A percentile compares a stretch with the other conserved stretches of the same genome.
Evolutionary conservation across 2,329 filamentous ascomycete genomes (phyloP).

Genomic region (Phialemoniopsis sp.): DNA sequence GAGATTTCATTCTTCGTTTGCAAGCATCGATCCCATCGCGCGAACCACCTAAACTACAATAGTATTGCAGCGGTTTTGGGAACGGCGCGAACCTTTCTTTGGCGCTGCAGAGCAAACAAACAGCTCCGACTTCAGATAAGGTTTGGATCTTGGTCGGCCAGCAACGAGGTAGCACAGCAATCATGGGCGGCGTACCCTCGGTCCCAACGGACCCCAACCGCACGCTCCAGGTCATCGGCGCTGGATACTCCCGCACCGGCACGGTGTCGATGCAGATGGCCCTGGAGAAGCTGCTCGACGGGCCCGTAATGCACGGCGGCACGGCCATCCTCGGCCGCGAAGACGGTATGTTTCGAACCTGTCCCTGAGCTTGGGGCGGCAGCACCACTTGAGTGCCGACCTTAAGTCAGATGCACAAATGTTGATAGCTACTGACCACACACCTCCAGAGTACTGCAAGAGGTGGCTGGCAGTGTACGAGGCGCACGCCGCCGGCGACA

Average conservation of each 20-base stretch:
- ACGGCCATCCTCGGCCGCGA: slow-evolving; percentile 28
- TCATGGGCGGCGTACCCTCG: slow-evolving; percentile 22
- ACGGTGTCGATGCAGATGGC: slow-evolving; percentile 45
- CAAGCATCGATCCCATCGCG: too few relatives aligned
- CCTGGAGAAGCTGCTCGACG: slow-evolving; percentile 39
- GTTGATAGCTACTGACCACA: neutral
- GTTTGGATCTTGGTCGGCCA: too few relatives aligned
- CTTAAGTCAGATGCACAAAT: too few relatives aligned
- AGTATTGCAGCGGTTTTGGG: too few relatives aligned
- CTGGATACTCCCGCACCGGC: slow-evolving; percentile 40
- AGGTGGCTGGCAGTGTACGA: slow-evolving; percentile 3
- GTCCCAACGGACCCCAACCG: slow-evolving; percentile 22
- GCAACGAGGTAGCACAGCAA: neutral
- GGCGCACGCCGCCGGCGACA: slow-evolving; percentile 5
- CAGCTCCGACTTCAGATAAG: too few relatives aligned
- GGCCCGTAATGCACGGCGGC: slow-evolving; percentile 45
- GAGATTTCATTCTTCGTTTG: too few relatives aligned
- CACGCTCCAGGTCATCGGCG: slow-evolving; percentile 34
- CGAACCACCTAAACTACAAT: too few relatives aligned
- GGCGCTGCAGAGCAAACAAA: too few relatives aligned
- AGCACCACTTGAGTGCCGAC: too few relatives aligned
- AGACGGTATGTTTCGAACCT: slow-evolving; percentile 20
- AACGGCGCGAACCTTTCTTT: too few relatives aligned
- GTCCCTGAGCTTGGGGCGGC: too few relatives aligned
- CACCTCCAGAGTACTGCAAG: slow-evolving; percentile 1